Percentiles rank a stretch among this genome's conserved stretches.
phyloP scores from a whole-genome alignment of 371 early-diverging fungal genomes.

The Mucor saturninus region DNA sequence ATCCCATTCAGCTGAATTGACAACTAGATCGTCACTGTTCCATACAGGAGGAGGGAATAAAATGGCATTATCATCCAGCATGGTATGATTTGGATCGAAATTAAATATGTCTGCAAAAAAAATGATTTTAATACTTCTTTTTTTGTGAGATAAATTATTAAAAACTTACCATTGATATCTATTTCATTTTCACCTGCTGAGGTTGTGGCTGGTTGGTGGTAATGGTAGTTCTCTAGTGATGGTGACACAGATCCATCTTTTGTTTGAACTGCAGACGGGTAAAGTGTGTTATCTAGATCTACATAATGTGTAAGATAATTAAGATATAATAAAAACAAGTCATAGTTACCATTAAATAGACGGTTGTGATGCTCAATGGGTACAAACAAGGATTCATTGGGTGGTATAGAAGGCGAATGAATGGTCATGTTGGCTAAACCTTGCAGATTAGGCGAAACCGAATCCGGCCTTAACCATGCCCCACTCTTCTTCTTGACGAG shows the following conservation, averaged over 20 bases:
- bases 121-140: no score
- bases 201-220: background rate
- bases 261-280: background rate
- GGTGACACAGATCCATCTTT: background rate
- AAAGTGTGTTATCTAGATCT: background rate
- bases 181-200: constrained; percentile 14
- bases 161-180: constrained; percentile 22
- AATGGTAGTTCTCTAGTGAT: constrained; percentile 5
- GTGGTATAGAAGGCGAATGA: constrained; percentile 24
- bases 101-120: constrained; percentile 9
- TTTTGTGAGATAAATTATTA: background rate
- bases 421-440: constrained; percentile 31
- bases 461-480: background rate
- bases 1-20: constrained; percentile 20
- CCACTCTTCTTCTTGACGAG: background rate
- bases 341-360: background rate
- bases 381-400: constrained; percentile 3
- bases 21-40: background rate
- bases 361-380: constrained; percentile 8
- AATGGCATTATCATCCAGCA: constrained; percentile 15
- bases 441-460: constrained; percentile 25
- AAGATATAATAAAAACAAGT: background rate
- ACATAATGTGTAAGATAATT: background rate
- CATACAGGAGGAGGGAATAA: constrained; percentile 11
- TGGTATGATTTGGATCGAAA: constrained; percentile 14